phyloP scores from a whole-genome alignment of 805 yeast genomes.

The Citeromyces nyonsensis region DNA sequence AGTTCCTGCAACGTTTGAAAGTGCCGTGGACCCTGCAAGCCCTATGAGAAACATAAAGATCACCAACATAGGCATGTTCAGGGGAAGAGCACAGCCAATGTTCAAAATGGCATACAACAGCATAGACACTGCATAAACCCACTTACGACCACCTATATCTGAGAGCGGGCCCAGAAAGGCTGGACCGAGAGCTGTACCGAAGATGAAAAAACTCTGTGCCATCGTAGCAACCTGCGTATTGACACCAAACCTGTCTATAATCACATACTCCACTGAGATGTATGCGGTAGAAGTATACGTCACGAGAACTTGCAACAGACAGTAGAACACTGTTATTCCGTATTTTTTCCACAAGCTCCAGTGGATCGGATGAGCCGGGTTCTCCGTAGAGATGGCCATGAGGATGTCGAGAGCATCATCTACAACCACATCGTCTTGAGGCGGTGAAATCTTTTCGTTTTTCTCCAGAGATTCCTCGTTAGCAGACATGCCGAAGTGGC shows the following conservation, averaged over 20 bases:
- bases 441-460: too few relatives aligned
- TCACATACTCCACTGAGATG: slow-evolving; percentile 13
- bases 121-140: slow-evolving; percentile 17
- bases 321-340: slow-evolving; percentile 10
- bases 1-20: slow-evolving; percentile 19
- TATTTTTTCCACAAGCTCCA: slow-evolving; percentile 13
- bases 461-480: too few relatives aligned
- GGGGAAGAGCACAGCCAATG: slow-evolving; percentile 18
- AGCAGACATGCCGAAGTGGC: too few relatives aligned
- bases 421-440: slow-evolving; percentile 3
- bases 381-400: slow-evolving; percentile 11
- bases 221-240: slow-evolving; percentile 16
- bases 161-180: slow-evolving; percentile 19
- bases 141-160: slow-evolving; percentile 19
- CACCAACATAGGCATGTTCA: slow-evolving; percentile 16
- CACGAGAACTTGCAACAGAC: slow-evolving; percentile 14
- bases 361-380: slow-evolving; percentile 16
- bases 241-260: slow-evolving; percentile 11
- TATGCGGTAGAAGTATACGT: slow-evolving; percentile 17
- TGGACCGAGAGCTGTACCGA: slow-evolving; percentile 20
- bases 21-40: slow-evolving; percentile 15
- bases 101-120: slow-evolving; percentile 13
- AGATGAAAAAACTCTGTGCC: slow-evolving; percentile 18
- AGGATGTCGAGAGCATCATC: slow-evolving; percentile 13
- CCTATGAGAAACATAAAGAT: slow-evolving; percentile 17